phyloP scores from a whole-genome alignment of 2,329 filamentous ascomycete genomes.

The Aspergillus niger region DNA sequence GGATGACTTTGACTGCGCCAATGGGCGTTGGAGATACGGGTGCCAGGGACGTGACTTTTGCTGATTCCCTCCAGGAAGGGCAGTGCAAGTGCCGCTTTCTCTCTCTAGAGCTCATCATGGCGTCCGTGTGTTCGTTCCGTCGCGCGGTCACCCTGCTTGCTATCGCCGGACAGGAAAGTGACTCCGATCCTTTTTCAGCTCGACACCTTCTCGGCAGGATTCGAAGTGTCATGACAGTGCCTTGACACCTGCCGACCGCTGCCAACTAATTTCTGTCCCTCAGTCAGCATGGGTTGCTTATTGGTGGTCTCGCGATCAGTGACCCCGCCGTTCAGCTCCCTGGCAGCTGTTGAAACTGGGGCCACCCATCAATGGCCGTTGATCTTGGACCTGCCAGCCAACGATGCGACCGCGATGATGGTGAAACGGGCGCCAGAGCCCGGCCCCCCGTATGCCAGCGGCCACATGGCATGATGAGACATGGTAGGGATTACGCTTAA shows the following conservation, averaged over 20 bases:
- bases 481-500: slow-evolving; percentile 10
- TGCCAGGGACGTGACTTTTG: background rate
- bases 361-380: background rate
- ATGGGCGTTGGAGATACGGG: background rate
- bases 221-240: background rate
- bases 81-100: background rate
- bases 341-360: background rate
- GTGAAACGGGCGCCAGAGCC: background rate
- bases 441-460: background rate
- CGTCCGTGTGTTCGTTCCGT: background rate
- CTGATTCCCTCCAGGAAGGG: background rate
- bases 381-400: background rate
- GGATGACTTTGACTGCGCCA: background rate
- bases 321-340: slow-evolving; percentile 9
- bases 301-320: background rate
- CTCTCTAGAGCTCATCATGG: background rate
- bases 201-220: background rate
- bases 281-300: background rate
- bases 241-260: background rate
- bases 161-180: background rate
- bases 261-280: background rate
- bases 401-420: background rate
- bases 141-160: background rate
- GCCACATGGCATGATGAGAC: slow-evolving; percentile 9
- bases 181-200: slow-evolving; percentile 2